Base-by-base conservation (phyloP, 208 protist genomes). In the Acanthamoeba culbertsoni region DNA sequence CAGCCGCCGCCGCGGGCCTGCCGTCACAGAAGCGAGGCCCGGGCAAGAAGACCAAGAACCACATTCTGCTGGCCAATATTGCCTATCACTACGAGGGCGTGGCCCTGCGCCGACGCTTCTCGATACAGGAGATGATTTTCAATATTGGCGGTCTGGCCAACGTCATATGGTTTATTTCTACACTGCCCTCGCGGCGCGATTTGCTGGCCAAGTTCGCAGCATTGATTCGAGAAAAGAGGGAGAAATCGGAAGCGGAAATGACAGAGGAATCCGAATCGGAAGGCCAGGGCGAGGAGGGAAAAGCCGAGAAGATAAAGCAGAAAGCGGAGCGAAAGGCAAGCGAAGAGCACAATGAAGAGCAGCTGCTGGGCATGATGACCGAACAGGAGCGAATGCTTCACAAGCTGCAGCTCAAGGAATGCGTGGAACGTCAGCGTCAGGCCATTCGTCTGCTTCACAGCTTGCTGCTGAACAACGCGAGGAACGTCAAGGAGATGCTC, bases 131-230 rank as follows among this genome's bases (percentile, higher is more conserved):
- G 26, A 40, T 91, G 20, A 71, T 91, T 28, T 91, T 62, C 40
- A 91, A 91, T 68, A 91, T 91, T 18, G 84, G 84, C 37, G 84
- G 84, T 23, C 5, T 91, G 26, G 23, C 84, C 84, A 91, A 91
- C 84, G 10, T 91, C 5, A 45, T 91, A 3, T 91, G 84, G 84
- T 91, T 91, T 35, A n/a, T 91, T 45, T 55, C 84, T 26, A 63
- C 35, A 8, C 45, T 91, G 45, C 46, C 37, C n/a, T 62, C 55
- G 55, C 84, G 40, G 4, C 12, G 37, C 10, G 84, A 91, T 14
- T 40, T 86, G 8, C 6, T 86, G 4, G 45, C 43, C 23, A 5
- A 18, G 6, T 40, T 46, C 55, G 45, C 16, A 33, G n/a, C n/a
- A n/a, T n/a, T n/a, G n/a, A n/a, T n/a, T n/a, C n/a, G n/a, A n/a